These are phyloP conservation scores for Periglandula ipomoeae DNA, from an alignment of 2,329 filamentous ascomycete genomes.

Conservation along the genomic window DNA sequence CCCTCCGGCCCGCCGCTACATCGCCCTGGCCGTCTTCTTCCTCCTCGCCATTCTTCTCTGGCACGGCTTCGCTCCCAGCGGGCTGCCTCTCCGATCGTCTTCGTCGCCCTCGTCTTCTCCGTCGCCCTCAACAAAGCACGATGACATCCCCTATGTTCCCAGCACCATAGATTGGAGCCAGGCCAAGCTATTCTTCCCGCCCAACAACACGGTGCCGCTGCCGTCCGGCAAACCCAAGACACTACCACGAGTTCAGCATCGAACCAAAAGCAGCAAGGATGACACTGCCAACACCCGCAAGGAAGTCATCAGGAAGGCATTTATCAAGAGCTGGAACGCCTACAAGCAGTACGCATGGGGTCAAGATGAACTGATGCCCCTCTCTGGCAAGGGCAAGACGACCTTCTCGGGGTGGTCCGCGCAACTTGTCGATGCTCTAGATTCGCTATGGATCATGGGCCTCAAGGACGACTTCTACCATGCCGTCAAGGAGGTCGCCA, in stretches of 20 bases:
- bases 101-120: neutral
- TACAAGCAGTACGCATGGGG: slow-evolving; percentile 47
- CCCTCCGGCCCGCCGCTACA: slow-evolving; percentile 23
- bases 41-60: slow-evolving; percentile 19
- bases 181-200: slow-evolving; percentile 22
- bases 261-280: slow-evolving; percentile 27
- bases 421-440: slow-evolving; percentile 49
- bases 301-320: slow-evolving; percentile 28
- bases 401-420: slow-evolving; percentile 47
- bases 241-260: slow-evolving; percentile 35
- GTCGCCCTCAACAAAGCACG: slow-evolving; percentile 10
- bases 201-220: slow-evolving; percentile 20
- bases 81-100: slow-evolving; percentile 11
- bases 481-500: slow-evolving; percentile 37
- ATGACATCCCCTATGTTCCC: slow-evolving; percentile 22
- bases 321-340: slow-evolving; percentile 38
- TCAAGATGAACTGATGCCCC: slow-evolving; percentile 45
- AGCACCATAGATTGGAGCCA: slow-evolving; percentile 31
- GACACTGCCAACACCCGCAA: slow-evolving; percentile 24
- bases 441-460: slow-evolving; percentile 52
- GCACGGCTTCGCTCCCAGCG: slow-evolving; percentile 13
- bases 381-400: slow-evolving; percentile 36
- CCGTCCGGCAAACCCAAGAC: slow-evolving; percentile 26
- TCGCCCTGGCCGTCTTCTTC: slow-evolving; percentile 20
- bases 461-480: slow-evolving; percentile 44